Evolutionary conservation across 1,139 yeast genomes (phyloP), one percentile per base, ranked within the genome.

Genomic region (Suhomyces choctaworum): DNA sequence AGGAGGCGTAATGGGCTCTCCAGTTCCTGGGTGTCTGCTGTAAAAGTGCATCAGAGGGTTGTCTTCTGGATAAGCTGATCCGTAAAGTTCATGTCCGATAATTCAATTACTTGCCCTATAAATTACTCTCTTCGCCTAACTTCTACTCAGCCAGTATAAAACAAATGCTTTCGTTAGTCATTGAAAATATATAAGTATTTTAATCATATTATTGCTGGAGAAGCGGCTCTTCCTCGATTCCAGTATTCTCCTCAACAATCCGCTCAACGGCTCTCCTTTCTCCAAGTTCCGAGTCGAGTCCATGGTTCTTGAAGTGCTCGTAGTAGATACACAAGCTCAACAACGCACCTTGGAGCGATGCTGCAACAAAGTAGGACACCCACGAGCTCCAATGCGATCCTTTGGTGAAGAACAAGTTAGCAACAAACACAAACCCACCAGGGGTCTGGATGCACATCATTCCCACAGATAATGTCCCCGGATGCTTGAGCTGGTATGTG

Each of bases 371-470:
- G 50, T 82, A 84, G 5, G 95, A 86, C 22, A 86, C 59, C 95
- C 95, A 87, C 6, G 90, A 79, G 47, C 94, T 83, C 96, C 96
- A 87, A 43, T 78, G 78, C 1, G 92, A 78, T 2, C 89, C 94
- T 29, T 84, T 83, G 31, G 90, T 77, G 40, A 76, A 61, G 37
- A 78, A 82, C 37, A 88, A 63, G 3, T 87, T 79, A 11, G 78
- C 71, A 0, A 94, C 76, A 81, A 92, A 87, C 2, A 85, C 44
- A 48, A 76, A 82, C 16, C 96, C 95, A 10, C 96, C 96, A 0
- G 96, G 96, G 12, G 95, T 86, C 56, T 88, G 96, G 44, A 88
- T 74, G 36, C 81, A 65, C 92, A 88, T 84, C 88, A 85, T 86
- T 5, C 82, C 77, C 15, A 85, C 69, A 0, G 95, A 84, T 23